Evolutionary conservation across 768 basidiomycete genomes (phyloP).

Genomic region (Lactarius trivialis): DNA sequence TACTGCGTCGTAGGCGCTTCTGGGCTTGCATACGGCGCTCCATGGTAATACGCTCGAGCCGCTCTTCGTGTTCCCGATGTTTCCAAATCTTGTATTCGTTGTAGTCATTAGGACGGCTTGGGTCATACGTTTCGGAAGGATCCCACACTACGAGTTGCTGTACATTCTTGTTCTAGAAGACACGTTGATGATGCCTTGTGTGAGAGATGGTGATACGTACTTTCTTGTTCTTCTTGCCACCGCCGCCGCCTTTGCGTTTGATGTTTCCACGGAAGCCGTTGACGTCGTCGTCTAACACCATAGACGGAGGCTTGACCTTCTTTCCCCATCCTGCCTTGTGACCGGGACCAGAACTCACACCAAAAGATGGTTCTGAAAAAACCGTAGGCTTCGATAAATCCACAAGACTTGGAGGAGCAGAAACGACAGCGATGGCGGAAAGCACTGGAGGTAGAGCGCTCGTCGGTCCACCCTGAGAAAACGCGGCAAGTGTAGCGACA

Average conservation of each 20-base stretch:
- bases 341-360: constrained; percentile 32
- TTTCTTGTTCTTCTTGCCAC: constrained; percentile 54
- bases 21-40: constrained; percentile 47
- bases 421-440: constrained; percentile 59
- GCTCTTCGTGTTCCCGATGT: constrained; percentile 66
- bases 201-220: constrained; percentile 31
- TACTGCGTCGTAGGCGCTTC: constrained; percentile 38
- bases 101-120: constrained; percentile 80
- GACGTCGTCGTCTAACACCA: constrained; percentile 84
- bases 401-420: constrained; percentile 59
- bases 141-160: constrained; percentile 60
- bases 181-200: background rate
- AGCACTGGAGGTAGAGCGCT: constrained; percentile 28
- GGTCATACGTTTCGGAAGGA: constrained; percentile 74
- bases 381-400: constrained; percentile 28
- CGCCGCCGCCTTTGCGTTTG: constrained; percentile 45
- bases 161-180: constrained; percentile 51
- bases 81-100: constrained; percentile 82
- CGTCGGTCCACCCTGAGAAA: constrained; percentile 20
- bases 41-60: constrained; percentile 46
- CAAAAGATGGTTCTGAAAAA: constrained; percentile 30
- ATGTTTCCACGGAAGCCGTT: constrained; percentile 68
- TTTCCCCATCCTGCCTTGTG: constrained; percentile 65
- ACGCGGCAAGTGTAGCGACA: constrained; percentile 48
- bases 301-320: constrained; percentile 85